These are phyloP conservation scores for Suhomyces faveliae DNA, from an alignment of 805 yeast genomes.

Conservation along the genomic window DNA sequence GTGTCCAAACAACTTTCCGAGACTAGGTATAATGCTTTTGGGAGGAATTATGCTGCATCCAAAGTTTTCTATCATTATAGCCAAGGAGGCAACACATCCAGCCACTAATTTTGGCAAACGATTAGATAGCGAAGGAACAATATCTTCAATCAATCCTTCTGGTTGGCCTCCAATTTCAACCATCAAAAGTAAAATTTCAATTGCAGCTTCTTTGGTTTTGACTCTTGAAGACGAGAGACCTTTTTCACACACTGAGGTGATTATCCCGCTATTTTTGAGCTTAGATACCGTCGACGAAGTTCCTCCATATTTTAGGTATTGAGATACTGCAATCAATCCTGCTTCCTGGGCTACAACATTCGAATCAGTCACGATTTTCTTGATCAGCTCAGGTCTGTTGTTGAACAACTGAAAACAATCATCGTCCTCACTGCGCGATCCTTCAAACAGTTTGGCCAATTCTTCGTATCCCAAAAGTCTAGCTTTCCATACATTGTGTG, in stretches of 20 bases:
- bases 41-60: conserved; percentile 64
- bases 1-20: conserved; percentile 75
- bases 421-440: conserved; percentile 55
- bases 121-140: conserved; percentile 60
- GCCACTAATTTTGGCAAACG: conserved; percentile 77
- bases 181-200: conserved; percentile 58
- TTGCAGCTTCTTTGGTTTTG: conserved; percentile 65
- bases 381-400: conserved; percentile 53
- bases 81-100: conserved; percentile 58
- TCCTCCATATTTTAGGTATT: conserved; percentile 59
- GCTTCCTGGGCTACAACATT: conserved; percentile 92
- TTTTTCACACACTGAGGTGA: conserved; percentile 69
- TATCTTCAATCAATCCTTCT: conserved; percentile 61
- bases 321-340: conserved; percentile 58
- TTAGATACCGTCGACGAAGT: conserved; percentile 35
- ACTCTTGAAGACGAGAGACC: conserved; percentile 74
- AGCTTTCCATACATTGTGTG: conserved; percentile 68
- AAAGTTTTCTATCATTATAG: conserved; percentile 54
- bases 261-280: conserved; percentile 41
- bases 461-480: conserved; percentile 79
- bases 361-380: conserved; percentile 64
- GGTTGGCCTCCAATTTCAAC: conserved; percentile 63
- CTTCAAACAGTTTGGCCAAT: conserved; percentile 48
- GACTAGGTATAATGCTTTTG: conserved; percentile 49
- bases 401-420: conserved; percentile 51